These are phyloP conservation scores for Gracilaria caudata DNA, from an alignment of 23 red algal genomes.

Conservation along the genomic window DNA sequence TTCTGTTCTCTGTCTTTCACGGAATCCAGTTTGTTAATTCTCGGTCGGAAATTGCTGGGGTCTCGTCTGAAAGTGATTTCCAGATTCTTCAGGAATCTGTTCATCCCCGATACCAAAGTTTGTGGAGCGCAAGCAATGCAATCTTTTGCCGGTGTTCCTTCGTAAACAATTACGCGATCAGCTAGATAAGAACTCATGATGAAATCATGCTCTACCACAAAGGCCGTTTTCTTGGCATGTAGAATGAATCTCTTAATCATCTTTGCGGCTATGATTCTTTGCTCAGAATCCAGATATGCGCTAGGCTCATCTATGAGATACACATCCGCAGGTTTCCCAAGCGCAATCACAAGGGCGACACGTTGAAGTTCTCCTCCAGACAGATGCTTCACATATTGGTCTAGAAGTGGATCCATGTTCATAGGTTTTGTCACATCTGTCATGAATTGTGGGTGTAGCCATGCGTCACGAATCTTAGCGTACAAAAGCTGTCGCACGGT, in stretches of 20 bases:
- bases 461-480: constrained; percentile 82
- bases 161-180: constrained; percentile 95
- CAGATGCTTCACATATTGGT: constrained; percentile 94
- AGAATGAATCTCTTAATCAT: constrained; percentile 99
- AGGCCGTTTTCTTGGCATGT: constrained; percentile 96
- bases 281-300: constrained; percentile 98
- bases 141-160: constrained; percentile 81
- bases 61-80: constrained; percentile 98
- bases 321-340: constrained; percentile 95
- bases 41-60: constrained; percentile 94
- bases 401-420: constrained; percentile 86
- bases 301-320: constrained; percentile 98
- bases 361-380: constrained; percentile 98
- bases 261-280: constrained; percentile 95
- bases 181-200: constrained; percentile 98
- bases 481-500: constrained; percentile 96
- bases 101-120: constrained; percentile 92
- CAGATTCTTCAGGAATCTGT: constrained; percentile 88
- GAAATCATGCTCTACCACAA: constrained; percentile 98
- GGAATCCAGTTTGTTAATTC: constrained; percentile 96
- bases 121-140: constrained; percentile 85
- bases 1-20: constrained; percentile 99
- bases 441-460: constrained; percentile 94
- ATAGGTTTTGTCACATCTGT: constrained; percentile 97
- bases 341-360: constrained; percentile 94